phyloP scores from a whole-genome alignment of 2,329 filamentous ascomycete genomes.

The Leptodontidium sp. region DNA sequence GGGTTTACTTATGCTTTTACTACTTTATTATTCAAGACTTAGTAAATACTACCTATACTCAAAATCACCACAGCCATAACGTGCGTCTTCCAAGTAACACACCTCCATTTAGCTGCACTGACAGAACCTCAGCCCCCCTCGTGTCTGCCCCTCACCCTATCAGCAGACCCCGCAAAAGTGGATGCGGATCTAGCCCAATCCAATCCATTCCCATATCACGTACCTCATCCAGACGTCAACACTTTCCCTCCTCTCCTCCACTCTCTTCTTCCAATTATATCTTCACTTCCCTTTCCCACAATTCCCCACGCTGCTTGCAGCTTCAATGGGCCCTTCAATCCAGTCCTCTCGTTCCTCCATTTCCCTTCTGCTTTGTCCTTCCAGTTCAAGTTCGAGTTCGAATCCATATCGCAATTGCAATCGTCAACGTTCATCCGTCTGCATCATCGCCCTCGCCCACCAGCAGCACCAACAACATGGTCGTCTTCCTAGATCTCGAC shows the following conservation, averaged over 20 bases:
- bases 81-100: background rate
- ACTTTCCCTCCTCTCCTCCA: slow-evolving; percentile 5
- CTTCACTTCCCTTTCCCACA: slow-evolving; percentile 16
- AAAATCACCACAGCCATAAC: slow-evolving; percentile 6
- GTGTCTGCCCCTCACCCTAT: slow-evolving; percentile 17
- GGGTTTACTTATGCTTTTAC: background rate
- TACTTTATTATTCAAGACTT: too few species aligned
- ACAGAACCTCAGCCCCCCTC: background rate
- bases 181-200: slow-evolving; percentile 12
- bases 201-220: background rate
- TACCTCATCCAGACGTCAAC: slow-evolving; percentile 20
- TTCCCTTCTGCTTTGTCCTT: slow-evolving; percentile 34
- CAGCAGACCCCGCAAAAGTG: slow-evolving; percentile 26
- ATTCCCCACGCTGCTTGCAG: slow-evolving; percentile 31
- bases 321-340: slow-evolving; percentile 42
- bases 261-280: slow-evolving; percentile 18
- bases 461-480: slow-evolving; percentile 38
- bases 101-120: background rate
- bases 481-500: slow-evolving; percentile 46
- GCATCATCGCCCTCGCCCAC: background rate
- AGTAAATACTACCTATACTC: background rate
- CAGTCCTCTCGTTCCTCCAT: slow-evolving; percentile 36
- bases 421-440: background rate
- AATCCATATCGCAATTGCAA: too few species aligned
- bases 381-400: background rate